Evolutionary conservation across 352 stramenopile species (phyloP).

Genomic region (Phytopythium montanum): DNA sequence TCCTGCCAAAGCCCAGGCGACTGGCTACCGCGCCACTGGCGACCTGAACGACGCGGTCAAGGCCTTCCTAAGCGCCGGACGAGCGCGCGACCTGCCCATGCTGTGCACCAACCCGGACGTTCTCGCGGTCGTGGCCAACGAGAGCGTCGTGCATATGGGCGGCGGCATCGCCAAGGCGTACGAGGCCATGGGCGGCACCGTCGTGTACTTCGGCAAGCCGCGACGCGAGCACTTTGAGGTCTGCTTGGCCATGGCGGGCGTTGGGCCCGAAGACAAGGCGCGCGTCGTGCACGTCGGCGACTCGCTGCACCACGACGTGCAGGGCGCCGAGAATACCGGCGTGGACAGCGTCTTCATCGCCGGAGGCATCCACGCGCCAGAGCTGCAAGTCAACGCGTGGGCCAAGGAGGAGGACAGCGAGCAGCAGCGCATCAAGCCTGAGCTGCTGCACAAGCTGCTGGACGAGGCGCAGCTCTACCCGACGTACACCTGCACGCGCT

Average conservation of each 20-base stretch:
- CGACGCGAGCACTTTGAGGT: conserved; percentile 73
- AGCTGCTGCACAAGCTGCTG: conserved; percentile 21
- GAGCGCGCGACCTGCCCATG: conserved; percentile 59
- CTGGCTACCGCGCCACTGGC: conserved; percentile 43
- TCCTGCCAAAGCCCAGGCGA: conserved; percentile 23
- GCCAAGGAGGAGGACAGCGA: conserved; percentile 10
- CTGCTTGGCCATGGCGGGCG: conserved; percentile 33
- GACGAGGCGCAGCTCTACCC: conserved; percentile 18
- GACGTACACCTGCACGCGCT: conserved; percentile 29
- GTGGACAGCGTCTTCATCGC: conserved; percentile 61
- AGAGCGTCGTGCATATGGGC: conserved; percentile 52
- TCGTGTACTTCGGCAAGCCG: conserved; percentile 86
- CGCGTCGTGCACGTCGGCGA: conserved; percentile 64
- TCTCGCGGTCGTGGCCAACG: conserved; percentile 59
- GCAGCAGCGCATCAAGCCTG: conserved; percentile 21
- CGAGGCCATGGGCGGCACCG: conserved; percentile 61
- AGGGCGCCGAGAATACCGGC: conserved; percentile 42
- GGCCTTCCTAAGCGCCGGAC: conserved; percentile 46
- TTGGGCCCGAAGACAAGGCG: conserved; percentile 14
- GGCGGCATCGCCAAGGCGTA: conserved; percentile 85
- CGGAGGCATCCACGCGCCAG: conserved; percentile 48
- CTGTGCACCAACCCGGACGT: conserved; percentile 89
- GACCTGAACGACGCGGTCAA: conserved; percentile 30
- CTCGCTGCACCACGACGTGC: conserved; percentile 65
- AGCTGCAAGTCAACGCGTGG: conserved; percentile 32